phyloP scores from a whole-genome alignment of 192 early-diverging fungal species.

The Cladochytrium replicatum region DNA sequence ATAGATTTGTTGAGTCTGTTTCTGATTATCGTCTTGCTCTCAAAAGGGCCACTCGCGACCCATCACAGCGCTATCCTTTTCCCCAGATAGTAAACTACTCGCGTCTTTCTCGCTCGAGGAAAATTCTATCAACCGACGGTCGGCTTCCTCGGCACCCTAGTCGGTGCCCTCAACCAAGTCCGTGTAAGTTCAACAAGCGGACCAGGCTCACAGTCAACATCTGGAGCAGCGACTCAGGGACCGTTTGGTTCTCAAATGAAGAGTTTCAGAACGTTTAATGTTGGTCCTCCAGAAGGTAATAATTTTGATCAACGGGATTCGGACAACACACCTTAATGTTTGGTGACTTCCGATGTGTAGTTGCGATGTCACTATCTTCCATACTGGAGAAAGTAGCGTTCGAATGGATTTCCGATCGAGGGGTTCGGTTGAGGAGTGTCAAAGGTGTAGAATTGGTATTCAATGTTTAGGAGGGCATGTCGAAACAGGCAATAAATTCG shows the following conservation, averaged over 20 bases:
- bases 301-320: not conserved
- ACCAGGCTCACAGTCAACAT: not conserved
- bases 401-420: slow-evolving; percentile 35
- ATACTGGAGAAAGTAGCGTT: too few relatives aligned
- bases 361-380: slow-evolving; percentile 1
- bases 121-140: slow-evolving; percentile 63
- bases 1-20: not conserved
- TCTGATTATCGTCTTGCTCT: not conserved
- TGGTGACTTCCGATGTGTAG: not conserved
- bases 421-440: slow-evolving; percentile 28
- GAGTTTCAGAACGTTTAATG: slow-evolving; percentile 33
- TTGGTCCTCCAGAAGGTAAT: slow-evolving; percentile 30
- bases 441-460: slow-evolving; percentile 30
- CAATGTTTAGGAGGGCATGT: too few relatives aligned
- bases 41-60: slow-evolving; percentile 56
- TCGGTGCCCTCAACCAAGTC: slow-evolving; percentile 37
- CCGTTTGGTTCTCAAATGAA: slow-evolving; percentile 16
- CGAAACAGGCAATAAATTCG: too few relatives aligned
- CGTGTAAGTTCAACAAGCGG: slow-evolving; percentile 1
- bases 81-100: slow-evolving; percentile 65
- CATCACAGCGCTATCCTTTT: slow-evolving; percentile 63
- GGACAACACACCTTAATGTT: not conserved
- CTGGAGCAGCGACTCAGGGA: not conserved
- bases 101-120: slow-evolving; percentile 60
- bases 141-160: slow-evolving; percentile 64